These are phyloP conservation scores for Globisporangium perplexum DNA, from an alignment of 352 stramenopile species.

Conservation along the genomic window DNA sequence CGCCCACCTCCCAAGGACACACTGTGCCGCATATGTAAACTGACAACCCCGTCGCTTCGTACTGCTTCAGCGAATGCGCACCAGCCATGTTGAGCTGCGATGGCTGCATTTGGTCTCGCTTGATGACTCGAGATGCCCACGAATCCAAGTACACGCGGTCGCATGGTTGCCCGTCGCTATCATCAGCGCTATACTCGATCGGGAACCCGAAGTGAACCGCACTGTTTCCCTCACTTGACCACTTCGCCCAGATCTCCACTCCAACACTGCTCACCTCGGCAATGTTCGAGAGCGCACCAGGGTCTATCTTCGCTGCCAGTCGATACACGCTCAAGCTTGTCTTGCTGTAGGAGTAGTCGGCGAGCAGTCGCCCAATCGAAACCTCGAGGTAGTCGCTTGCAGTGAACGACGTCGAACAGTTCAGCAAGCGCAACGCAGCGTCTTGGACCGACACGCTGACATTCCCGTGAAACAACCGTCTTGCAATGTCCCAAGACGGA, in stretches of 20 bases:
- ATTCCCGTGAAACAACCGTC: constrained; percentile 56
- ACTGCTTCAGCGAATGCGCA: constrained; percentile 17
- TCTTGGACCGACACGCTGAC: constrained; percentile 28
- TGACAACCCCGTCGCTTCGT: constrained; percentile 28
- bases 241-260: constrained; percentile 44
- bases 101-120: constrained; percentile 2
- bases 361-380: constrained; percentile 22
- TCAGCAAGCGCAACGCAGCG: constrained; percentile 38
- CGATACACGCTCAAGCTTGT: constrained; percentile 37
- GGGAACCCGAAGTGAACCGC: constrained; percentile 46
- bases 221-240: constrained; percentile 19
- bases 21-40: constrained; percentile 43
- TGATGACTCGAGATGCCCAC: constrained; percentile 7
- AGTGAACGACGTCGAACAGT: constrained; percentile 40
- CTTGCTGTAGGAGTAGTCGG: constrained; percentile 25
- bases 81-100: neutral
- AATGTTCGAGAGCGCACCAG: constrained; percentile 50
- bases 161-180: neutral
- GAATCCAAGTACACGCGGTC: constrained; percentile 16
- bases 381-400: constrained; percentile 51
- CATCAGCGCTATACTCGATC: constrained; percentile 23
- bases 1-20: constrained; percentile 13
- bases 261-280: constrained; percentile 49
- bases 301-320: constrained; percentile 61
- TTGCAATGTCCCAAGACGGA: constrained; percentile 44